Evolutionary conservation across 176 grass and related monocot species (phyloP).

Genomic region (Saccharum officinarum): DNA sequence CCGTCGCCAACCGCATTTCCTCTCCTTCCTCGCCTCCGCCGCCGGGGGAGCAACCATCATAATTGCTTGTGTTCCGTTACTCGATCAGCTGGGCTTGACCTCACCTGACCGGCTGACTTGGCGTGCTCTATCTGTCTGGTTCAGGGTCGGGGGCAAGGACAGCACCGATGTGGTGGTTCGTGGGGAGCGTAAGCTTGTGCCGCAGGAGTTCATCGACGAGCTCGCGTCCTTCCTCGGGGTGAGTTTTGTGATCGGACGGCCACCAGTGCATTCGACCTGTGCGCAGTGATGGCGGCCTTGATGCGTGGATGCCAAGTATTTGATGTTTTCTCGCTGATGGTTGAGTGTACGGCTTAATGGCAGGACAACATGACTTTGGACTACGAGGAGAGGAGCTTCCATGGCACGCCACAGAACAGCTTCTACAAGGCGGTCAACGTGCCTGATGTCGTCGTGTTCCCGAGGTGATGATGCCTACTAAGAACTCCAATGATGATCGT

Average conservation of each 20-base stretch:
- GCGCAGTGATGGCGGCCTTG: neutral
- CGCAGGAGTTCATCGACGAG: conserved; percentile 70
- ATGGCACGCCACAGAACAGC: conserved; percentile 89
- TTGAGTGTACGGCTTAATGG: neutral
- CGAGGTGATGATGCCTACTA: conserved; percentile 41
- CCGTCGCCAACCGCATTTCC: conserved; percentile 31
- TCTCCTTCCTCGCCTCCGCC: conserved; percentile 44
- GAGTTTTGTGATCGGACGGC: neutral
- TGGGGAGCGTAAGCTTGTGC: conserved; percentile 53
- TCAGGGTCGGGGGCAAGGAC: conserved; percentile 64
- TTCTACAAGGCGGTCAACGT: conserved; percentile 84
- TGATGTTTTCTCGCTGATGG: neutral
- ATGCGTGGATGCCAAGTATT: neutral
- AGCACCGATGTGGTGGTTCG: conserved; percentile 58
- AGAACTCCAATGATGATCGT: neutral
- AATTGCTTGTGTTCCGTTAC: neutral
- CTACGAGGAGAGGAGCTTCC: conserved; percentile 79
- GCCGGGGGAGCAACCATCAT: neutral
- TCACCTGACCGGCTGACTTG: too few relatives aligned
- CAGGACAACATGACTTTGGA: conserved; percentile 88
- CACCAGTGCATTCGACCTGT: neutral
- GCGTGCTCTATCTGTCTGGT: neutral
- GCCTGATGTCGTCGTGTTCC: conserved; percentile 84
- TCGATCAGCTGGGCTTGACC: neutral
- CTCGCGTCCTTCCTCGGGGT: conserved; percentile 75